A percentile compares a stretch with the other conserved stretches of the same genome.
Evolutionary conservation across 768 basidiomycete genomes (phyloP).

Genomic region (Boletus sp.): DNA sequence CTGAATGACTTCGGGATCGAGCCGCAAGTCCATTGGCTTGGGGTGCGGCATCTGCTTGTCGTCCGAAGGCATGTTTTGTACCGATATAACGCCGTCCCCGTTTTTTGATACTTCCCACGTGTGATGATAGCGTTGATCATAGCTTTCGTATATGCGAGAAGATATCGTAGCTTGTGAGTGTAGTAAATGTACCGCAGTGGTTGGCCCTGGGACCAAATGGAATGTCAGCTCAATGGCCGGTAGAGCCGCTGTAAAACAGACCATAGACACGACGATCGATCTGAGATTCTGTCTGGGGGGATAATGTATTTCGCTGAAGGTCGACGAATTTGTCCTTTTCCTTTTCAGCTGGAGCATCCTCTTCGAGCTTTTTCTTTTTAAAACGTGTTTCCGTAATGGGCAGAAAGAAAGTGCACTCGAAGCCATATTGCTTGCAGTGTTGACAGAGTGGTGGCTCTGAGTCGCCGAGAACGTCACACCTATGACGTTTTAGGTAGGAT

Average conservation of each 20-base stretch:
- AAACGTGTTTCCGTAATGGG: constrained; percentile 99
- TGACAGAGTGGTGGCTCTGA: constrained; percentile 80
- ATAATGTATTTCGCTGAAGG: constrained; percentile 34
- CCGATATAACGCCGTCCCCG: constrained; percentile 86
- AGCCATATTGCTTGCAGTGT: constrained; percentile 91
- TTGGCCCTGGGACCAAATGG: constrained; percentile 63
- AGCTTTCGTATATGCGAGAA: constrained; percentile 79
- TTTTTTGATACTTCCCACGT: constrained; percentile 79
- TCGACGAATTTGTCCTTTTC: constrained; percentile 34
- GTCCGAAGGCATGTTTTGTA: constrained; percentile 59
- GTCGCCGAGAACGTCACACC: constrained; percentile 84
- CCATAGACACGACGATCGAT: constrained; percentile 64
- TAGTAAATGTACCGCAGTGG: constrained; percentile 78
- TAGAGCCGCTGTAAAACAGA: constrained; percentile 32
- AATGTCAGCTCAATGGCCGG: constrained; percentile 23
- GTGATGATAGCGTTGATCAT: constrained; percentile 86
- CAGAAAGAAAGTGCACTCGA: constrained; percentile 96
- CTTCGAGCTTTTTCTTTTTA: constrained; percentile 90
- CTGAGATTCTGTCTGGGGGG: constrained; percentile 47
- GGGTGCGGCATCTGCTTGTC: constrained; percentile 53
- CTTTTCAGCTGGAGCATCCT: constrained; percentile 47
- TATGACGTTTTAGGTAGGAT: constrained; percentile 10
- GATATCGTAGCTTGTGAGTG: constrained; percentile 89
- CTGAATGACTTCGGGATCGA: constrained; percentile 77
- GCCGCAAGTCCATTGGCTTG: constrained; percentile 65